Conservation (phyloP, 108 stramenopile species). For the Cyclotella sp. region DNA sequence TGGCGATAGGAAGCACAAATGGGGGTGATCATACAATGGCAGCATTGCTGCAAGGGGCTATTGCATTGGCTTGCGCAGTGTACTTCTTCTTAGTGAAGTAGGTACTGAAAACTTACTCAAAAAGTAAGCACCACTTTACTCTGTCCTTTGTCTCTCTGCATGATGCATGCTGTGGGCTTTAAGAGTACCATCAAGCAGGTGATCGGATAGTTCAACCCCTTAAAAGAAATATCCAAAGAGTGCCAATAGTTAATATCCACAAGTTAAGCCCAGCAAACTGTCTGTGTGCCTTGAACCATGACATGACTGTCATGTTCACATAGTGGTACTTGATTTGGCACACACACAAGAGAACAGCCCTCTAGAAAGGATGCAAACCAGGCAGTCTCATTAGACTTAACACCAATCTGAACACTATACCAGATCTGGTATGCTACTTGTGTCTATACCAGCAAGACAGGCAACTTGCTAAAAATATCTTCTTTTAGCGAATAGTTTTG, state of each 20-base stretch:
- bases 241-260: background rate
- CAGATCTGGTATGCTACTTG: no score
- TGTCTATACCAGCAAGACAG: no score
- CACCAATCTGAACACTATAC: no score
- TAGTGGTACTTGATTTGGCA: no score
- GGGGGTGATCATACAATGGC: constrained; percentile 43
- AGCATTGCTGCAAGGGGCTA: constrained; percentile 33
- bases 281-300: background rate
- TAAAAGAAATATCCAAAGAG: background rate
- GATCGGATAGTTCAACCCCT: background rate
- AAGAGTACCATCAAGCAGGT: constrained; percentile 1
- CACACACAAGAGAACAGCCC: no score
- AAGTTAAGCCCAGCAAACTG: background rate
- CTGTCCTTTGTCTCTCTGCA: background rate
- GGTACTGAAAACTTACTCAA: background rate
- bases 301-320: constrained; percentile 53
- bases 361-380: no score
- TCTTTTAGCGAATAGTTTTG: no score
- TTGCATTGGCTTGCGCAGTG: constrained; percentile 44
- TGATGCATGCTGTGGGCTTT: background rate
- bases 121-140: background rate
- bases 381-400: no score
- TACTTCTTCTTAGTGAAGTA: constrained; percentile 49
- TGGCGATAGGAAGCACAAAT: constrained; percentile 34
- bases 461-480: no score